Conservation (phyloP, 2,329 filamentous ascomycete species). For the Fusarium papillatum region DNA sequence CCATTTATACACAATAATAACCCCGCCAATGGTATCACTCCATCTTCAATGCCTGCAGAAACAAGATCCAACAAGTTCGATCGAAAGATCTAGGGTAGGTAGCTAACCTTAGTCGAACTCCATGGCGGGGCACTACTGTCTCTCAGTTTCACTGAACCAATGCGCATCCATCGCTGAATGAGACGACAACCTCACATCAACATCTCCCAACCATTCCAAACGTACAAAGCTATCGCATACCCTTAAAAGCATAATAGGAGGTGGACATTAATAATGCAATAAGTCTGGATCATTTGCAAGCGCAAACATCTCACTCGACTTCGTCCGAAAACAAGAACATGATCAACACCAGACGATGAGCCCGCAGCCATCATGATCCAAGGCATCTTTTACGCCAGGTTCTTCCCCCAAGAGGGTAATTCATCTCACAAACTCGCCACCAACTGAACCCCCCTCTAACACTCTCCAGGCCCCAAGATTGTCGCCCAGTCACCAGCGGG, state of each 20-base stretch:
- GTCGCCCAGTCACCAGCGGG: slow-evolving; percentile 74
- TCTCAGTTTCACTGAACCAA: not conserved
- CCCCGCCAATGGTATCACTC: not conserved
- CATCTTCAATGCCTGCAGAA: not conserved
- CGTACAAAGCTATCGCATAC: not conserved
- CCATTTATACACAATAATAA: not conserved
- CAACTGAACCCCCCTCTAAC: not conserved
- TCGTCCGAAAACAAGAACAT: not conserved
- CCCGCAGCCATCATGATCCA: slow-evolving; percentile 68
- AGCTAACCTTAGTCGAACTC: not conserved
- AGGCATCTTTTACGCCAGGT: slow-evolving; percentile 79
- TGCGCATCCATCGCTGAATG: not conserved
- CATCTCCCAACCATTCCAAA: not conserved
- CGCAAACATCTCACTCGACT: not conserved
- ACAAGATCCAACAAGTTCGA: not conserved
- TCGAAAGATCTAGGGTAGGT: slow-evolving; percentile 30
- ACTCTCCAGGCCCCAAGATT: slow-evolving; percentile 67
- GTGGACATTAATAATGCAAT: not conserved
- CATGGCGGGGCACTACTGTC: not conserved
- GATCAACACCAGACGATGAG: slow-evolving; percentile 30
- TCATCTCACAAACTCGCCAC: not conserved
- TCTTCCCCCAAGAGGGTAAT: slow-evolving; percentile 75
- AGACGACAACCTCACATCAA: slow-evolving; percentile 4
- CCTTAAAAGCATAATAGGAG: not conserved
- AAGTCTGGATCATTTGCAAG: not conserved